Percentiles rank a stretch among this genome's conserved stretches.
Evolutionary conservation across 495 filamentous ascomycete genomes (phyloP).

Genomic region (Aspergillus incahuasiensis): DNA sequence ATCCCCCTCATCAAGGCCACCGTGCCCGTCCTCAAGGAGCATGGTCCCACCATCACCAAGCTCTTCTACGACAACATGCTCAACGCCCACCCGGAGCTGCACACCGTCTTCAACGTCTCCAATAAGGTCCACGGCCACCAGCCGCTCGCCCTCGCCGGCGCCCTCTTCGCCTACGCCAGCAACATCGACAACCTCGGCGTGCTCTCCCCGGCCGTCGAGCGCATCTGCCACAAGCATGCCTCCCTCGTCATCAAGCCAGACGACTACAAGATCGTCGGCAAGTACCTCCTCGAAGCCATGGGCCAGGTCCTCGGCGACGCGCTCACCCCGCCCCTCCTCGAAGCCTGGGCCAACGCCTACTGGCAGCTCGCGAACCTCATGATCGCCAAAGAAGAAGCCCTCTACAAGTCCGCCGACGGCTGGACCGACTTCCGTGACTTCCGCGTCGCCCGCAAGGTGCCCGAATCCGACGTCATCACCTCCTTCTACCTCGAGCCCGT

Average conservation of each 20-base stretch:
- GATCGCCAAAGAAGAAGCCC: slow-evolving; percentile 57
- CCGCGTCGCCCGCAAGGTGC: slow-evolving; percentile 56
- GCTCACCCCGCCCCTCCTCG: slow-evolving; percentile 59
- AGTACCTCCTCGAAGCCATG: slow-evolving; percentile 64
- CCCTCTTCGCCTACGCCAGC: slow-evolving; percentile 65
- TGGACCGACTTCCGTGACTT: slow-evolving; percentile 67
- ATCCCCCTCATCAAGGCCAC: slow-evolving; percentile 41
- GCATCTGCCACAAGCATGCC: slow-evolving; percentile 72
- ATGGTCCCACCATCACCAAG: slow-evolving; percentile 62
- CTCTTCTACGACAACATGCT: slow-evolving; percentile 69
- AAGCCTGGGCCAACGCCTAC: slow-evolving; percentile 70
- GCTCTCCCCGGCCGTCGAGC: slow-evolving; percentile 58
- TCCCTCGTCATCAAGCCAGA: slow-evolving; percentile 64
- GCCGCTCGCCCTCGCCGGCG: slow-evolving; percentile 57
- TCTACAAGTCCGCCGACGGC: slow-evolving; percentile 51
- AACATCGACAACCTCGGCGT: slow-evolving; percentile 66
- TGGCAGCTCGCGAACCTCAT: slow-evolving; percentile 65
- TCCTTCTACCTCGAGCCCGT: slow-evolving; percentile 68
- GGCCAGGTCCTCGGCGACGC: slow-evolving; percentile 61
- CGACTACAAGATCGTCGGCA: slow-evolving; percentile 65
- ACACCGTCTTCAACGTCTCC: slow-evolving; percentile 62
- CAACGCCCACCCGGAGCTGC: slow-evolving; percentile 53
- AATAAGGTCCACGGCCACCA: slow-evolving; percentile 64
- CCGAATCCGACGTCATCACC: slow-evolving; percentile 60
- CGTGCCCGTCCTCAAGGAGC: slow-evolving; percentile 52